Base-by-base conservation (phyloP, 441 rosid genomes). In the Brassica hybrid region DNA sequence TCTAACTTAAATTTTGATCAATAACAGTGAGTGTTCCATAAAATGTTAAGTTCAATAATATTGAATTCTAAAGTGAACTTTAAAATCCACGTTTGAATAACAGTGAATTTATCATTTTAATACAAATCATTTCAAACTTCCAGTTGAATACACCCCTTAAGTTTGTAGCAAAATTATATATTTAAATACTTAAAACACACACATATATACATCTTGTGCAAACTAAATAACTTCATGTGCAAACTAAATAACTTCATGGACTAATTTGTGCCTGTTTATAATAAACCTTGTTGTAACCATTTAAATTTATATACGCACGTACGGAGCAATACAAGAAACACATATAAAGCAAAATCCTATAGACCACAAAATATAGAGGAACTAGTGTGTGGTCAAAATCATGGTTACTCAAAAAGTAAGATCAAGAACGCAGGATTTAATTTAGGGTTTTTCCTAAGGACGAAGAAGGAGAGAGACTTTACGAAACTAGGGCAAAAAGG, bases 351-450 rank as follows among this genome's bases (percentile, higher is more conserved):
- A 79, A 79, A 41, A 73, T 79, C 74, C 82, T 62, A 73, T 78
- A 73, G 78, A 68, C 74, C 59, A 79, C 38, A 79, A 79, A 73
- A 79, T 52, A 73, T 17, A 62, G 61, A 79, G 62, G 71, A 79
- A 79, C 32, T 27, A 73, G 78, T 79, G 82, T 52, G 82, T 79
- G 78, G 82, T 79, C 82, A 43, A 68, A 68, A 74, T 79, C 82
- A 79, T 81, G 76, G 88, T 70, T 80, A 83, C 82, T 73, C 80
- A 57, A 74, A 79, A 79, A 74, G 76, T 10, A 74, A 74, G 79
- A 79, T 79, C 82, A 79, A 12, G 30, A 52, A 64, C 25, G 32
- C 34, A 12, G 54, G 78, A 79, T 74, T 69, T 43, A 74, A 56
- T 30, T 17, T 74, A 69, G 75, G 74, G 79, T 79, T 79, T 74